A percentile compares a stretch with the other conserved stretches of the same genome.
phyloP scores from a whole-genome alignment of 2,329 filamentous ascomycete species.

The Monosporascus sp. region DNA sequence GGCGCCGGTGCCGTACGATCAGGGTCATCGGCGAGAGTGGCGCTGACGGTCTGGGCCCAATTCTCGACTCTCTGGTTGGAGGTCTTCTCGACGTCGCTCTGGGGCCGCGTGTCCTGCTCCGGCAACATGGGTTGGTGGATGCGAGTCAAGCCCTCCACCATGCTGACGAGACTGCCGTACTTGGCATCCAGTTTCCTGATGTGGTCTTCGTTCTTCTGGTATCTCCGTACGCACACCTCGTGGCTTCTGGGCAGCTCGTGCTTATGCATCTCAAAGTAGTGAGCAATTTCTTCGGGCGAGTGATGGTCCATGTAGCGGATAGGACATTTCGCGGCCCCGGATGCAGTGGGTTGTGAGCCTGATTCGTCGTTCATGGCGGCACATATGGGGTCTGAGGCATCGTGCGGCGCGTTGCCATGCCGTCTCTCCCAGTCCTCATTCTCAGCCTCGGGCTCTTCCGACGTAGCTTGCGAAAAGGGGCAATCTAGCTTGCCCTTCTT shows the following conservation, averaged over 20 bases:
- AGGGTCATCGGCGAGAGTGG: slow-evolving; percentile 30
- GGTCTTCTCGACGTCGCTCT: slow-evolving; percentile 40
- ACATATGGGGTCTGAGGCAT: slow-evolving; percentile 55
- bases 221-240: slow-evolving; percentile 83
- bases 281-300: slow-evolving; percentile 85
- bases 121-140: slow-evolving; percentile 87
- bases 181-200: slow-evolving; percentile 88
- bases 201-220: slow-evolving; percentile 80
- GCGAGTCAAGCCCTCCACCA: slow-evolving; percentile 85
- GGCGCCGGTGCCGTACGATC: slow-evolving; percentile 35
- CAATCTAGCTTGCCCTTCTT: slow-evolving; percentile 73
- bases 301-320: slow-evolving; percentile 92
- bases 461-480: slow-evolving; percentile 58
- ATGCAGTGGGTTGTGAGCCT: slow-evolving; percentile 44
- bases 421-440: slow-evolving; percentile 18
- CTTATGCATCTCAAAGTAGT: slow-evolving; percentile 92
- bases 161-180: slow-evolving; percentile 85
- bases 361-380: slow-evolving; percentile 58
- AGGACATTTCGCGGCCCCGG: slow-evolving; percentile 64
- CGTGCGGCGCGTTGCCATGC: slow-evolving; percentile 36
- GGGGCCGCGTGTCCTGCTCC: slow-evolving; percentile 41
- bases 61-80: slow-evolving; percentile 72
- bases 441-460: slow-evolving; percentile 33
- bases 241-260: slow-evolving; percentile 92
- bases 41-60: slow-evolving; percentile 76